Conservation (phyloP, 192 early-diverging fungal genomes). For the Obelidium mucronatum region DNA sequence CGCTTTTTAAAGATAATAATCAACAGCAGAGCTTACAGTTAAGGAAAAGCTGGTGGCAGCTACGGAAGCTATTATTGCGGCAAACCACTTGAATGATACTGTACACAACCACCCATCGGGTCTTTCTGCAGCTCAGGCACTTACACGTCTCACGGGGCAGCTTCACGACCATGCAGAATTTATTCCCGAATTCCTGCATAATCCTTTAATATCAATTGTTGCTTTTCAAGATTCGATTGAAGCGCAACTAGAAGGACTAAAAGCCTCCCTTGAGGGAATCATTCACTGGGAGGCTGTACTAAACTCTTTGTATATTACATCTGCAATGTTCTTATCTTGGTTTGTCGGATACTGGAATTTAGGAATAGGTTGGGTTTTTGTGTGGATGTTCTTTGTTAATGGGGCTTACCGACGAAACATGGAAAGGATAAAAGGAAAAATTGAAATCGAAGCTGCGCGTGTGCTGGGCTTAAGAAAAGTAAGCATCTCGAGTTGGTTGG, state of each 20-base stretch:
- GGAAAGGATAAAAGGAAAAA: constrained; percentile 18
- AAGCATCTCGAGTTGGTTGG: background rate
- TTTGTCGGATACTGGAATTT: constrained; percentile 41
- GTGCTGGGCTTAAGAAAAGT: constrained; percentile 27
- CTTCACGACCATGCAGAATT: background rate
- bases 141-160: background rate
- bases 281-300: constrained; percentile 30
- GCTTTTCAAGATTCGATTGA: background rate
- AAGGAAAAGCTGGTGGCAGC: background rate
- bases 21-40: no score
- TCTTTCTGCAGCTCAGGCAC: background rate
- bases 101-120: background rate
- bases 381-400: constrained; percentile 33
- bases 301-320: constrained; percentile 30
- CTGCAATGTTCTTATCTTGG: constrained; percentile 27
- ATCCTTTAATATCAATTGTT: background rate
- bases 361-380: constrained; percentile 32
- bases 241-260: constrained; percentile 4
- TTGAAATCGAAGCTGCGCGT: constrained; percentile 24
- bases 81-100: background rate
- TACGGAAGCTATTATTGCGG: constrained; percentile 10
- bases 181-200: background rate
- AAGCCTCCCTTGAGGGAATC: background rate
- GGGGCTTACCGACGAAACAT: constrained; percentile 35
- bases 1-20: no score